Conservation (phyloP, 352 stramenopile species). For the Albugo laibachii region DNA sequence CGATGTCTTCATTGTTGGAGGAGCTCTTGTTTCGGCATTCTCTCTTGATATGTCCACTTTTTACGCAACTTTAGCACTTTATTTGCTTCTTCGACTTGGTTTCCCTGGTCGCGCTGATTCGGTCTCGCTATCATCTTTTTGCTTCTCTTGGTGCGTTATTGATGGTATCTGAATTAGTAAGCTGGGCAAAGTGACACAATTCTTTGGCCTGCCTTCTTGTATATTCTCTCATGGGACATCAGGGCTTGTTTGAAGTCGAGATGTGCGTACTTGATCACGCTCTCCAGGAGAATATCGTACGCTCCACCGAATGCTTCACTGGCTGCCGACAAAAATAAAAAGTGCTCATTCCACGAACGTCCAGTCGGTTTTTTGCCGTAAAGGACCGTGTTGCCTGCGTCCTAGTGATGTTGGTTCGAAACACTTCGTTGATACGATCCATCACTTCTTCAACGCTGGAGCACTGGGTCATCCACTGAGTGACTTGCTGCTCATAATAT, state of each 20-base stretch:
- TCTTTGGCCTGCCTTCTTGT: slow-evolving; percentile 3
- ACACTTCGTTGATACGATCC: no score
- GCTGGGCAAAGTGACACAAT: slow-evolving; percentile 2
- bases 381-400: not conserved
- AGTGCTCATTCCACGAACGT: slow-evolving; percentile 3
- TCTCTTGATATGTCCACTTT: not conserved
- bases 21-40: not conserved
- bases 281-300: slow-evolving; percentile 5
- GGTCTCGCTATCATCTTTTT: no score
- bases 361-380: not conserved
- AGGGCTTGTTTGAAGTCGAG: slow-evolving; percentile 3
- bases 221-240: slow-evolving; percentile 1
- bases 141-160: no score
- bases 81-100: not conserved
- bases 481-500: no score
- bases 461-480: no score
- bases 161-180: not conserved
- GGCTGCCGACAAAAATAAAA: slow-evolving; percentile 3
- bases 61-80: not conserved
- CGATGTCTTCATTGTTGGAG: not conserved
- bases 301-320: not conserved
- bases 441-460: no score
- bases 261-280: slow-evolving; percentile 6
- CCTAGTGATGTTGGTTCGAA: no score
- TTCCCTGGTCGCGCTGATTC: not conserved